phyloP scores from a whole-genome alignment of 2,329 filamentous ascomycete genomes.

The Daldinia sp. region DNA sequence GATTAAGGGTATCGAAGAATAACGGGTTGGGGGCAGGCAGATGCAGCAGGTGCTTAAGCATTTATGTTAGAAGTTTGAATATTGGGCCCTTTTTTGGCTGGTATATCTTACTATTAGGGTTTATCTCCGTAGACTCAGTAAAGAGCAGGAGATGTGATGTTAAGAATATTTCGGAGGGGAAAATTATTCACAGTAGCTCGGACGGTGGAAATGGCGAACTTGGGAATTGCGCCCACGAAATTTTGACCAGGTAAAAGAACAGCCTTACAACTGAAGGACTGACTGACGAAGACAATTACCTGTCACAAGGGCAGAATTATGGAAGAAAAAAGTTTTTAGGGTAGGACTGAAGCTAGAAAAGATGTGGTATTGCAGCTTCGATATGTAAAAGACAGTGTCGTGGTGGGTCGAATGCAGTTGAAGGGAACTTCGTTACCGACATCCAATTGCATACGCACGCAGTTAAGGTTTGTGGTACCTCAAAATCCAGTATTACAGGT shows the following conservation, averaged over 20 bases:
- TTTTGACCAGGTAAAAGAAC: constrained; percentile 26
- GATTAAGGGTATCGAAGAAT: constrained; percentile 61
- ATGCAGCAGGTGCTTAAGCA: constrained; percentile 15
- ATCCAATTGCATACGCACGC: constrained; percentile 5
- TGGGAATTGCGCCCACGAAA: constrained; percentile 19
- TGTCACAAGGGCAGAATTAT: constrained; percentile 30
- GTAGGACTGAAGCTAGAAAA: constrained; percentile 24
- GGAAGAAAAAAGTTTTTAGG: constrained; percentile 21
- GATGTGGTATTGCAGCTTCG: constrained; percentile 27
- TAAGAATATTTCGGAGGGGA: constrained; percentile 11
- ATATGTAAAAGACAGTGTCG: constrained; percentile 23
- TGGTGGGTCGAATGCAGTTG: constrained; percentile 10
- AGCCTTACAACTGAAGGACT: constrained; percentile 16
- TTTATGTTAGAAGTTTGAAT: constrained; percentile 20
- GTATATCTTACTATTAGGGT: constrained; percentile 39
- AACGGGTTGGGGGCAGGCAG: constrained; percentile 9
- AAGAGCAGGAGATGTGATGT: constrained; percentile 55
- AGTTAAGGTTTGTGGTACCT: constrained; percentile 23
- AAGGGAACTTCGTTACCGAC: constrained; percentile 11
- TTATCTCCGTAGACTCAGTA: constrained; percentile 55
- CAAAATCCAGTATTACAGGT: constrained; percentile 22
- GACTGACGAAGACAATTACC: constrained; percentile 26
- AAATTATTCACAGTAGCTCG: constrained; percentile 14
- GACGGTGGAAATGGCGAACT: constrained; percentile 8
- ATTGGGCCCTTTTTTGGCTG: background rate